Conservation (phyloP, 1,284 basidiomycete species). For the Cryptococcus floricola region DNA sequence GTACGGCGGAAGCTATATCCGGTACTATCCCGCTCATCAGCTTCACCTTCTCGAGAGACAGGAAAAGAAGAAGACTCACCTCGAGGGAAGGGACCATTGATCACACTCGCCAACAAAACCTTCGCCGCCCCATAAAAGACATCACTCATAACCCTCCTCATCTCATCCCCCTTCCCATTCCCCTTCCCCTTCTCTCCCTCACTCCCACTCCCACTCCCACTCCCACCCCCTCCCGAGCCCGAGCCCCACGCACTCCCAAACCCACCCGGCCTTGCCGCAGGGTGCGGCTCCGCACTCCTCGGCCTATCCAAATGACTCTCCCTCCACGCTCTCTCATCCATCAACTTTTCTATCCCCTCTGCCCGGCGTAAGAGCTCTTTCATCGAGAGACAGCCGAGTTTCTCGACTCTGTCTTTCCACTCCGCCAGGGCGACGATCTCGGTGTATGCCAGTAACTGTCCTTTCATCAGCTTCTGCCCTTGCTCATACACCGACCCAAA, state of each 20-base stretch:
- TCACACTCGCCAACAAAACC: constrained; percentile 18
- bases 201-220: not conserved
- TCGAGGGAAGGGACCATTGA: constrained; percentile 24
- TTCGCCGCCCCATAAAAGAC: constrained; percentile 22
- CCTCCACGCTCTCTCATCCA: constrained; percentile 20
- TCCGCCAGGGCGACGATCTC: constrained; percentile 63
- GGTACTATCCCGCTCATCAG: constrained; percentile 5
- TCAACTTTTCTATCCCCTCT: constrained; percentile 54
- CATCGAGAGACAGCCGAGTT: constrained; percentile 44
- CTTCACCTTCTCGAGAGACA: not conserved
- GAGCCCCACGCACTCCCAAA: too few species aligned
- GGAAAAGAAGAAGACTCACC: constrained; percentile 9
- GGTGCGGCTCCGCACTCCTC: not conserved
- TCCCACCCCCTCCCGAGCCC: not conserved
- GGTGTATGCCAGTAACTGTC: constrained; percentile 69
- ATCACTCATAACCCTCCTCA: constrained; percentile 18
- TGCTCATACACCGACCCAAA: too few species aligned
- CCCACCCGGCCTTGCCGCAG: not conserved
- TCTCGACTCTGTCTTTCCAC: constrained; percentile 58
- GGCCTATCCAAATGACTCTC: constrained; percentile 11
- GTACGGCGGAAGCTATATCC: constrained; percentile 45
- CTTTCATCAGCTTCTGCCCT: not conserved
- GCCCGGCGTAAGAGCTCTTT: constrained; percentile 59
- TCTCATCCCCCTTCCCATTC: not conserved
- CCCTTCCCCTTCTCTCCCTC: not conserved